Evolutionary conservation across 139 green algal genomes (phyloP).

Genomic region (Chlamydomonas sphaeroides): DNA sequence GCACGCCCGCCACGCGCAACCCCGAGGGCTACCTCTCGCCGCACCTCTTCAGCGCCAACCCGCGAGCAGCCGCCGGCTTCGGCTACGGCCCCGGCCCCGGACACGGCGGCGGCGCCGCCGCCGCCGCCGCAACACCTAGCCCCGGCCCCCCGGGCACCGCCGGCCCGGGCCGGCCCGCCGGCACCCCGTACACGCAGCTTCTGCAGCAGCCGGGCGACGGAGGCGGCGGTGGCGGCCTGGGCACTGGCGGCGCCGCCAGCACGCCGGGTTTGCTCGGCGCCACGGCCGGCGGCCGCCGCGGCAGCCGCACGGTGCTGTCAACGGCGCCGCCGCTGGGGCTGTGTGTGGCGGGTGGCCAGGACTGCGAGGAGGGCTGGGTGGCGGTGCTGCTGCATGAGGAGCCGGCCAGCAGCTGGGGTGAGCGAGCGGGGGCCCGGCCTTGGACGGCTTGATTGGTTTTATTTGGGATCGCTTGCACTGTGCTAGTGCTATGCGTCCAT

Average conservation of each 20-base stretch:
- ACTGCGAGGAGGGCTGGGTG: neutral
- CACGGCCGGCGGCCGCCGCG: neutral
- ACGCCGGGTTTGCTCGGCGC: slow-evolving; percentile 22
- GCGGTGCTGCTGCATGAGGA: slow-evolving; percentile 34
- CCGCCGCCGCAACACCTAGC: neutral
- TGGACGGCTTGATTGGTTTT: too few relatives aligned
- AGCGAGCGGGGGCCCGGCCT: too few relatives aligned
- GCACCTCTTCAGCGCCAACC: slow-evolving; percentile 50
- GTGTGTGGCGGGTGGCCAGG: neutral
- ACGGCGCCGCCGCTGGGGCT: neutral
- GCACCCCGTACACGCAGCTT: neutral
- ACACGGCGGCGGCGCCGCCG: neutral
- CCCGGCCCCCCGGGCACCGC: too few relatives aligned
- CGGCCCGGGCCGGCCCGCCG: too few relatives aligned
- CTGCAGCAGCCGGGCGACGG: too few relatives aligned
- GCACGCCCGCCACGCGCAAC: slow-evolving; percentile 30
- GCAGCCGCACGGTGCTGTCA: slow-evolving; percentile 13
- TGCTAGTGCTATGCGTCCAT: too few relatives aligned
- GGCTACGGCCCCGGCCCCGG: neutral
- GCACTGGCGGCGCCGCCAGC: neutral
- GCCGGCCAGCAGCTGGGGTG: too few relatives aligned
- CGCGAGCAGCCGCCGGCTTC: neutral
- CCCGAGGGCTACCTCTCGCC: slow-evolving; percentile 52
- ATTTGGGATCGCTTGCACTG: too few relatives aligned
- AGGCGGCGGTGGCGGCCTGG: neutral